Evolutionary conservation across 305 asterid genomes (phyloP).

Genomic region (Fraxinus sp.): DNA sequence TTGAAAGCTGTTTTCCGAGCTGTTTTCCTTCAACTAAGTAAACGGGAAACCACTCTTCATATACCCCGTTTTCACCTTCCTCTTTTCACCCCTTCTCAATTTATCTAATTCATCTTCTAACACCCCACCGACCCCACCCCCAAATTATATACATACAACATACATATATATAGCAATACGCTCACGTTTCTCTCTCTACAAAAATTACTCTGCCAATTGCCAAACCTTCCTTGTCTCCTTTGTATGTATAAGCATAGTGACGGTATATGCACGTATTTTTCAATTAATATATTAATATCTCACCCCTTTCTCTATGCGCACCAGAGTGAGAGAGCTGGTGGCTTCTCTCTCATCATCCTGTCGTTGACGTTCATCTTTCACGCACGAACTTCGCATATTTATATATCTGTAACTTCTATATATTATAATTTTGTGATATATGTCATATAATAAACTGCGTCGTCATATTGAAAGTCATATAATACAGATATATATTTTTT

Average conservation of each 20-base stretch:
- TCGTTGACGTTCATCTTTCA: conserved; percentile 8
- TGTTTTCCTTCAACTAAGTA: background rate
- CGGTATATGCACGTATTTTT: background rate
- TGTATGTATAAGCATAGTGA: background rate
- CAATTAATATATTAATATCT: background rate
- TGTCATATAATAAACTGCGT: background rate
- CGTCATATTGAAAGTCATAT: background rate
- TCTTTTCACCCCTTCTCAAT: background rate
- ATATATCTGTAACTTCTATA: background rate
- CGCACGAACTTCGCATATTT: background rate
- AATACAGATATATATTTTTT: background rate
- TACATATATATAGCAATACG: background rate
- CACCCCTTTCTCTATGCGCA: background rate
- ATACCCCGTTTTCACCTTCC: background rate
- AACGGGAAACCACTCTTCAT: background rate
- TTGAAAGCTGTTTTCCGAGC: background rate
- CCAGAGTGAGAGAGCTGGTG: conserved; percentile 2
- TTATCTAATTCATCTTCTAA: background rate
- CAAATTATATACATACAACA: background rate
- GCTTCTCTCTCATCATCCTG: background rate
- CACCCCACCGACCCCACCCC: background rate
- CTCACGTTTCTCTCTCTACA: background rate
- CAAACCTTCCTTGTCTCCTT: background rate
- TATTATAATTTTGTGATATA: background rate
- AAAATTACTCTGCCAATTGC: background rate